Base-by-base conservation (phyloP, 176 grass and related monocot species). In the Musa beccarii region DNA sequence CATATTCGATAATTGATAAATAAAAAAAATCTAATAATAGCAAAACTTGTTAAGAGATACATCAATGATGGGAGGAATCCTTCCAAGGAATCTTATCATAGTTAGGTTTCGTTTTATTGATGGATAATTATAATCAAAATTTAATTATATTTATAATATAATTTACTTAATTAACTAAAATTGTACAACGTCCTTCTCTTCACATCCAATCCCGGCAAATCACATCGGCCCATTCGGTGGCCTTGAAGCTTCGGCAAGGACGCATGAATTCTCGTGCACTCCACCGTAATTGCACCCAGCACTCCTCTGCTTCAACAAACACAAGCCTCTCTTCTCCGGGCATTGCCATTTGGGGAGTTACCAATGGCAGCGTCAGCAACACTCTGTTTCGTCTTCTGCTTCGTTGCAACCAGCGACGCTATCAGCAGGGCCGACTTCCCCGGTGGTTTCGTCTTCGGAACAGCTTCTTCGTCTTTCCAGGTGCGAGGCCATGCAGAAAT, bases 381-480 rank as follows among this genome's bases (percentile, higher is more conserved):
- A 49, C 50, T 90, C 59, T 75, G 54, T 87, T 26, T 84, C 67
- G 71, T 93, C 74, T 25, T 91, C 74, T 87, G 81, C 64, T 87
- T 93, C 51, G 54, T 73, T 10, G 68, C 76, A 15, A 79, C 77
- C 55, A 66, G 74, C 76, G 80, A 89, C 64, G 85, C 90, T 76
- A 73, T 98, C 78, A 78, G 78, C 49, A 88, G 94, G 87, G 84
- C 70, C 66, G 87, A 98, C 77, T 98, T 98, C 82, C 94, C 94
- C 66, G 66, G 78, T 49, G 90, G 88, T 63, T 98, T 98, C 80
- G 73, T 87, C 75, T 93, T 98, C 63, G 94, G 94, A 77, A 98
- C 94, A 12, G 94, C 94, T 68, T 98, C 94, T 80, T 98, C 94
- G 14, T 88, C 94, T 78, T 98, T 77, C 51, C 90, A 98, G 90